Percentiles rank a stretch among this genome's conserved stretches.
Conservation (phyloP, 139 green algal genomes). For the Eudorina sp. region DNA sequence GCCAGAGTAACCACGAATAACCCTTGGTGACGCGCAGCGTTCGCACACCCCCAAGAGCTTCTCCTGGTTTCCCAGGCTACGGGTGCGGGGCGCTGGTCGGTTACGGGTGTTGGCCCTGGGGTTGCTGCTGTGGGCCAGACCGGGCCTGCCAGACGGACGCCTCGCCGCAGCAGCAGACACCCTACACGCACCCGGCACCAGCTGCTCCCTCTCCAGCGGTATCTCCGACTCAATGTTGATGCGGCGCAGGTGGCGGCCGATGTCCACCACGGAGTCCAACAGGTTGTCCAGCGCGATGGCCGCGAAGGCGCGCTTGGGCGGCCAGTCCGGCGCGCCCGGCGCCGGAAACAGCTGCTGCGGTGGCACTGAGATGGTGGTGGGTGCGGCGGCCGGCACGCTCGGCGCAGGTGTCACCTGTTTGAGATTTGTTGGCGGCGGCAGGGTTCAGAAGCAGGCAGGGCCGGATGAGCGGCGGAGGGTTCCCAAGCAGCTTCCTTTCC, state of each 20-base stretch:
- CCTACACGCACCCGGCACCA: slow-evolving; percentile 4
- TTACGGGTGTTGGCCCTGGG: too few species aligned
- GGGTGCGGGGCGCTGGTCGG: too few species aligned
- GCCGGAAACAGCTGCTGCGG: background rate
- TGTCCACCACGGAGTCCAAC: slow-evolving; percentile 52
- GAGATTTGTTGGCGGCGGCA: background rate
- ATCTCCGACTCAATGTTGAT: background rate
- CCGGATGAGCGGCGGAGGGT: background rate
- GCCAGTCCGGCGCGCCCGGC: slow-evolving; percentile 43
- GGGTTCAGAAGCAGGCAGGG: background rate
- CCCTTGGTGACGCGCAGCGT: background rate
- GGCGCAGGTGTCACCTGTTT: background rate
- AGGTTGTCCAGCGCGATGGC: slow-evolving; percentile 49
- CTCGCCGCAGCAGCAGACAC: too few species aligned
- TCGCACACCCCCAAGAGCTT: background rate
- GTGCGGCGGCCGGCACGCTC: background rate
- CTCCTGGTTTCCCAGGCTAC: too few species aligned
- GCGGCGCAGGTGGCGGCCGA: slow-evolving; percentile 36
- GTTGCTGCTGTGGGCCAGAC: too few species aligned
- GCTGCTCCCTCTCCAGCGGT: background rate
- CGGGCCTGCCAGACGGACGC: too few species aligned
- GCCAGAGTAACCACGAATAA: background rate
- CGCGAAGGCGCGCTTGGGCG: slow-evolving; percentile 42
- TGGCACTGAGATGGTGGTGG: background rate
- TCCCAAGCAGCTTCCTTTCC: background rate